These are phyloP conservation scores for Anethum foeniculum DNA, from an alignment of 140 eudicot species.

Conservation along the genomic window DNA sequence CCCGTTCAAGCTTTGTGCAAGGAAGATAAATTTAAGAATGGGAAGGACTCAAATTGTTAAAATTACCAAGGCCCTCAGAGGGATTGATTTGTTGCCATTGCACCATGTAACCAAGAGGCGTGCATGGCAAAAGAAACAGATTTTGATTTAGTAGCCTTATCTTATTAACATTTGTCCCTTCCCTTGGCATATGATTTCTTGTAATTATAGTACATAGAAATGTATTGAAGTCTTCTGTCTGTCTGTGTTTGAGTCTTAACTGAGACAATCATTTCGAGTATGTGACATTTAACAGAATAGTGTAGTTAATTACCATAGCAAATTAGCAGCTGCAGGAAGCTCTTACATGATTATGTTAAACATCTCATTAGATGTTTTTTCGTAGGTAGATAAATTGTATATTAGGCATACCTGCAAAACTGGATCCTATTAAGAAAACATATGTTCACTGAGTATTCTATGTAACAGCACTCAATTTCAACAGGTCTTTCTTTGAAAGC, in stretches of 20 bases:
- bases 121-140: conserved; percentile 7
- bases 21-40: conserved; percentile 73
- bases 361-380: background rate
- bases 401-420: background rate
- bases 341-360: background rate
- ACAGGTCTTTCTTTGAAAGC: conserved; percentile 11
- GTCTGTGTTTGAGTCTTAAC: background rate
- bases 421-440: background rate
- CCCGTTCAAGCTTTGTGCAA: conserved; percentile 57
- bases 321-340: background rate
- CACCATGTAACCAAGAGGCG: conserved; percentile 39
- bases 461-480: conserved; percentile 15
- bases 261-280: background rate
- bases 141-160: background rate
- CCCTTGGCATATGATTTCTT: background rate
- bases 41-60: conserved; percentile 64
- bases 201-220: background rate
- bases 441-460: background rate
- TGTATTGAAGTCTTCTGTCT: background rate
- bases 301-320: background rate
- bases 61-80: conserved; percentile 66
- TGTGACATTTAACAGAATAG: background rate
- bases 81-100: conserved; percentile 58
- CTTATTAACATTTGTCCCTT: background rate
- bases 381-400: background rate